Evolutionary conservation across 1,284 basidiomycete species (phyloP), one percentile per base, ranked within the genome.

Genomic region (Apiotrichum siamense): DNA sequence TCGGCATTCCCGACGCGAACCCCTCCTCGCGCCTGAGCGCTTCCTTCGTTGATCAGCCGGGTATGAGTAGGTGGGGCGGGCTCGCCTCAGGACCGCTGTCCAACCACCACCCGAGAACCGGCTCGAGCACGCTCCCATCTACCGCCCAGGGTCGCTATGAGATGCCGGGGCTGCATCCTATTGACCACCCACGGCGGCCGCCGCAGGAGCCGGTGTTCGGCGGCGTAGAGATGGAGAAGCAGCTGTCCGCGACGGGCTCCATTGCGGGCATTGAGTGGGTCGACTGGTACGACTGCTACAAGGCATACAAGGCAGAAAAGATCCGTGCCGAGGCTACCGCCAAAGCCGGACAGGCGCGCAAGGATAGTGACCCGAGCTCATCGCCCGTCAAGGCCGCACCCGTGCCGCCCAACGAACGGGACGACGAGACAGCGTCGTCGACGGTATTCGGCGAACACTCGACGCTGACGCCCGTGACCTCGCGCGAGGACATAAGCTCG

Each of bases 261-360:
- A 56, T 73, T 11, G 65, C 67, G 11, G 77, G 77, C 31, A 77
- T 80, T 49, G 79, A 80, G 57, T 80, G 79, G 79, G 77, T 80
- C 26, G 79, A 80, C 58, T 80, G 79, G 79, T 69, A 79, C 47
- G 79, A 80, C 61, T 77, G 78, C 59, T 80, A 80, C 62, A 76
- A 77, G 47, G 70, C 74, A 50, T 76, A 78, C 72, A 80, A 80
- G 62, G 77, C 77, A 44, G 78, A 77, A 43, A 80, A 80, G 64
- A 70, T 80, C 29, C 60, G 72, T 25, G 74, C 77, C 0, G 76
- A 77, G 31, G 38, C 39, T 12, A 62, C 64, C 18, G 58, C 60
- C n/a, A n/a, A n/a, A n/a, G n/a, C n/a, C n/a, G n/a, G n/a, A n/a
- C n/a, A n/a, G 6, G 59, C 54, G 12, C 17, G 52, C 17, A 21